Evolutionary conservation across 257 asterid genomes (phyloP), one percentile per base, ranked within the genome.

Genomic region (Solanum raphanifolium): DNA sequence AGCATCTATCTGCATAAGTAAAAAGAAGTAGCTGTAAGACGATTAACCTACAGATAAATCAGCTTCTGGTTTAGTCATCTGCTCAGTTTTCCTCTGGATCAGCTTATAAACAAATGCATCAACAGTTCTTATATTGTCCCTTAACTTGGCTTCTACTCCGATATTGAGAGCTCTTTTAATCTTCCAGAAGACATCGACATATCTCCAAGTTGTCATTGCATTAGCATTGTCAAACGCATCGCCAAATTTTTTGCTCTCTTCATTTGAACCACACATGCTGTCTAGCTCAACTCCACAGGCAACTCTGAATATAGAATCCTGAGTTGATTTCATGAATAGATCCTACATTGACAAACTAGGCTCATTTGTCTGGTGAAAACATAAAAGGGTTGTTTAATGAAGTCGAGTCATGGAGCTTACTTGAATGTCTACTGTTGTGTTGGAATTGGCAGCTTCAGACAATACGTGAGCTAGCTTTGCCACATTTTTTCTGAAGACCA

Each of bases 201-300:
- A 94, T 65, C 94, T 91, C 91, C 94, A 87, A 52, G 88, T 92
- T 69, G 88, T 90, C 72, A 89, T 79, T 34, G 86, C 94, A 86
- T 92, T 94, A 75, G 96, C 93, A 83, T 93, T 92, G 55, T 94
- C 95, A 85, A 92, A 92, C 31, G 95, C 97, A 46, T 83, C 82
- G 88, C 89, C 90, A 86, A 94, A 93, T 76, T 35, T 90, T 83
- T 66, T 90, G 31, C 92, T 91, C 79, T 87, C 88, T 84, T 90
- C 94, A 73, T 87, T 91, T 16, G 94, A 89, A 76, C 93, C 93
- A 39, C 91, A 90, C 82, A 93, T 90, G 86, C 92, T 90, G 89
- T 94, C 89, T 60, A 94, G 90, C 29, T 93, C 95, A 58, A 92
- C 94, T 39, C 95, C 94, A 55, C 91, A 91, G 21, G 92, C 95